phyloP scores from a whole-genome alignment of 202 grass and related monocot species.

The Zizania palustris region DNA sequence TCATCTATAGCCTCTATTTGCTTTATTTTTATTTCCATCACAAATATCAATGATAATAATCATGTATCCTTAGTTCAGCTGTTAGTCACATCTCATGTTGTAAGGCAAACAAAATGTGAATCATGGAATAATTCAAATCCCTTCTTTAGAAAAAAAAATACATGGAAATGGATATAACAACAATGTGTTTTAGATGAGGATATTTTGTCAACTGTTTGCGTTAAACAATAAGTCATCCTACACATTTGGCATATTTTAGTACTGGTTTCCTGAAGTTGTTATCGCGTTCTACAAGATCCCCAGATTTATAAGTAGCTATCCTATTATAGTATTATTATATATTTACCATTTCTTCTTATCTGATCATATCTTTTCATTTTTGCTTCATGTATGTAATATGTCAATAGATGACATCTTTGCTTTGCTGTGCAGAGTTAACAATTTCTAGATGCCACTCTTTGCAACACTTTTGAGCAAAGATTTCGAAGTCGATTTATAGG shows the following conservation, averaged over 20 bases:
- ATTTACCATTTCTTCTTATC: not conserved
- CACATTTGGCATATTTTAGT: conserved; percentile 28
- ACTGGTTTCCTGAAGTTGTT: conserved; percentile 32
- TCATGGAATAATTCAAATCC: not conserved
- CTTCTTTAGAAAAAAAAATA: not conserved
- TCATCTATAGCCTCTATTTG: not conserved
- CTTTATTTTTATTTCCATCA: not conserved
- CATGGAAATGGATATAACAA: conserved; percentile 13
- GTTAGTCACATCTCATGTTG: not conserved
- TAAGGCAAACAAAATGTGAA: not conserved
- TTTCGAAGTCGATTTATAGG: conserved; percentile 5
- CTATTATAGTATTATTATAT: not conserved
- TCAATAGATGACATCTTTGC: conserved; percentile 35
- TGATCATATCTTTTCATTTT: conserved; percentile 27
- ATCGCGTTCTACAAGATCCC: conserved; percentile 4
- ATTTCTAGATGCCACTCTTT: conserved; percentile 27
- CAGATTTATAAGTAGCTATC: not conserved
- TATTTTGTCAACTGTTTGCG: conserved; percentile 19
- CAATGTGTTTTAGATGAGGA: not conserved
- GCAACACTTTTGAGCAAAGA: conserved; percentile 22
- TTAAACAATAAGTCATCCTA: conserved; percentile 5
- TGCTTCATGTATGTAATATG: conserved; percentile 26
- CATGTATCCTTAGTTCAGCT: conserved; percentile 1
- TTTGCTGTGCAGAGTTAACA: not conserved
- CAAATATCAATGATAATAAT: not conserved